Evolutionary conservation across 257 asterid genomes (phyloP), one percentile per base, ranked within the genome.

Genomic region (Nicotiana sylvestris): DNA sequence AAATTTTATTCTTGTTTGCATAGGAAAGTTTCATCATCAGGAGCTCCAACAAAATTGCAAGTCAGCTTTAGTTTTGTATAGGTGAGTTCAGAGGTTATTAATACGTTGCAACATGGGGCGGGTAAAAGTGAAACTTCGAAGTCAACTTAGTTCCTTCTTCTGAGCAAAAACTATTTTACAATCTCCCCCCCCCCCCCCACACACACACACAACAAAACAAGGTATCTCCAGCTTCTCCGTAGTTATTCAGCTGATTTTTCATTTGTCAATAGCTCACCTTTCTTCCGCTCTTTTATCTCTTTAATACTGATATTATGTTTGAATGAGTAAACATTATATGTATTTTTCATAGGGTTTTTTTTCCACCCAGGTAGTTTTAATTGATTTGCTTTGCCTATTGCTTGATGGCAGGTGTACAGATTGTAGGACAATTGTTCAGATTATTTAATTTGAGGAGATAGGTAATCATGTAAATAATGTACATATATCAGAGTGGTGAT

Each of bases 381-480:
- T 29, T 61, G 66, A 46, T 27, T 32, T 51, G 66, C 60, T 72
- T 77, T 62, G 58, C 83, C 32, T 72, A 64, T 80, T 39, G 39
- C 32, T 81, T 29, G 51, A 61, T 72, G 87, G 84, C 96, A 90
- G 94, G 92, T 94, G 87, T 87, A 86, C 92, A 88, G 85, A 85
- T 85, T n/a, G 84, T 62, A 66, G 74, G 85, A 61, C 78, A 77
- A 57, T 76, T 78, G 9, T 65, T 76, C 78, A 66, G 66, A 33
- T 76, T 85, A 84, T 81, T 85, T 66, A 35, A 81, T 78, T 74
- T 82, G 76, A 30, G 84, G 80, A 64, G 86, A 85, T 82, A 85
- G 83, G 62, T 27, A 72, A 88, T 83, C 84, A 69, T 88, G 88
- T 89, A 86, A 66, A 88, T 85, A 67, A 29, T 85, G 92, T 90